Percentiles rank a stretch among this genome's conserved stretches.
Evolutionary conservation across 208 protist genomes (phyloP).

Genomic region (Acanthamoeba divionensis): DNA sequence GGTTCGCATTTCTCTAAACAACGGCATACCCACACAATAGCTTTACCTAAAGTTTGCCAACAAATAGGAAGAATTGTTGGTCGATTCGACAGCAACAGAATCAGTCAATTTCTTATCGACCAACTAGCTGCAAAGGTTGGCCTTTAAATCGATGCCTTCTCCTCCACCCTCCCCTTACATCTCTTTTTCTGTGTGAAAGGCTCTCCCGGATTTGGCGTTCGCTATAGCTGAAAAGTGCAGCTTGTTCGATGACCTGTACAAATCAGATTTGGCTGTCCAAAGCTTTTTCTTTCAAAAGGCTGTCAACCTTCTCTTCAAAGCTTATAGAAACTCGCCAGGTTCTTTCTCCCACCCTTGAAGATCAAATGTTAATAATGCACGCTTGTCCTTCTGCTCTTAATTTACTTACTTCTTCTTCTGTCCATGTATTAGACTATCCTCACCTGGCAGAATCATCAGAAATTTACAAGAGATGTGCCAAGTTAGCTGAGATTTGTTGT

Average conservation of each 20-base stretch:
- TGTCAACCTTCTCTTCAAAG: conserved; percentile 15
- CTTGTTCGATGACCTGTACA: neutral
- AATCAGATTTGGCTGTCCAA: neutral
- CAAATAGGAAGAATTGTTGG: neutral
- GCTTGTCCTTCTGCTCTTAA: neutral
- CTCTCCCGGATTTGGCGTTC: conserved; percentile 23
- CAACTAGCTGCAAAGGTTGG: neutral
- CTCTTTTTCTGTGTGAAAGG: neutral
- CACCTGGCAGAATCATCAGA: neutral
- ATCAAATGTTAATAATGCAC: neutral
- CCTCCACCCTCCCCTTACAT: neutral
- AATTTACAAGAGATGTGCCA: neutral
- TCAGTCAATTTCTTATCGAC: neutral
- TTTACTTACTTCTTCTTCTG: neutral
- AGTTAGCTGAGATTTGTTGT: neutral
- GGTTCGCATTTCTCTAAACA: too few relatives aligned
- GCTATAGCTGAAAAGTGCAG: neutral
- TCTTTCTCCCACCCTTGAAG: neutral
- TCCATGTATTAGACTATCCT: neutral
- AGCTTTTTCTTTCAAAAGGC: conserved; percentile 1
- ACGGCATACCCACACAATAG: too few relatives aligned
- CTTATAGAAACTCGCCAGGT: conserved; percentile 20
- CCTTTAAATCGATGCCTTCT: neutral
- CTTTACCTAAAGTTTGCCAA: too few relatives aligned
- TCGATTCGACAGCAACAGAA: neutral